Evolutionary conservation across 2,329 filamentous ascomycete genomes (phyloP), one percentile per base, ranked within the genome.

Genomic region (Colletotrichum endophyticum): DNA sequence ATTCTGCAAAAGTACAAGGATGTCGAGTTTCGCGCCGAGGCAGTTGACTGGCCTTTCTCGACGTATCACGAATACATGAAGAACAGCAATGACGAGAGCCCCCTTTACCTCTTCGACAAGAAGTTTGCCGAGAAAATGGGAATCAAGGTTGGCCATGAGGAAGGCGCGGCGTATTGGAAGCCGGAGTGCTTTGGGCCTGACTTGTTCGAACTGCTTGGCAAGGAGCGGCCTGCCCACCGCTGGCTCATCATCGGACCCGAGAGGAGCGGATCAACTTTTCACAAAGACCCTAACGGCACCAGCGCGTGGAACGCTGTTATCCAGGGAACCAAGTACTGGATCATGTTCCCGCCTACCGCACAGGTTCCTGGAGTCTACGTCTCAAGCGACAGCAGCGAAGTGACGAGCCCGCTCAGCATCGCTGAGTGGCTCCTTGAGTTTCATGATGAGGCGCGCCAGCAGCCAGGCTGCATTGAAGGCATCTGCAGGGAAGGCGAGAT

Each of bases 401-500:
- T 99, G 67, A 99, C 96, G 0, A 96, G 94, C 70, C 97, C 96
- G 2, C 90, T 99, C 13, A 98, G 95, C 85, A 98, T 99, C 80
- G 95, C 96, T n/a, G 96, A 99, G 85, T 99, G 97, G 94, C 90
- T 99, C 9, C 89, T 99, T 16, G 93, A 94, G 32, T 99, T 98
- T 84, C 97, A 99, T 82, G 91, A 91, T 3, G 94, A 96, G 81
- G 97, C 96, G 12, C 91, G 96, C 68, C 88, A 87, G 69, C 92
- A 93, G 3, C 91, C 93, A 0, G 95, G 94, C 13, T 98, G 96
- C 81, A 85, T 94, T 34, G 96, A 99, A 85, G 96, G 95, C 0
- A 92, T 99, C 32, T 99, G 96, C 82, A 85, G 87, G 16, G 91
- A 93, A 57, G 96, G 96, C 3, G 97, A 99, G 84, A 93, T 99